Base-by-base conservation (phyloP, 345 rosid species). In the Nephelium lappaceum region DNA sequence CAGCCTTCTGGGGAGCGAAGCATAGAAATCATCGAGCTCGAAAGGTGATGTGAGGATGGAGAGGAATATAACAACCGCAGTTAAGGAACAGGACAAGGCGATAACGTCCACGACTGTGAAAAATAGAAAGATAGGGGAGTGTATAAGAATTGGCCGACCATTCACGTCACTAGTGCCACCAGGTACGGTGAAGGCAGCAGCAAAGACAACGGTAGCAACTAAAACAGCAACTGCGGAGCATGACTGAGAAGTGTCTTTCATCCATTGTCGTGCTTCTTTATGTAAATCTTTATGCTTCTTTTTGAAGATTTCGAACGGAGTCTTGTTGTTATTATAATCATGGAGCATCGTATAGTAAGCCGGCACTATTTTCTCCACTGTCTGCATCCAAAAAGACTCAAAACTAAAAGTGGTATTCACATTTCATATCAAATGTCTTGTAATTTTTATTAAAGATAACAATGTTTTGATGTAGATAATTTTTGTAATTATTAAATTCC, bases 1-100 rank as follows among this genome's bases (percentile, higher is more conserved):
- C 1, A 84, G 72, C 6, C 67, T 74, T 3, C 64, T 61, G 3
- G 84, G 86, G 47, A 84, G 75, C 0, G 38, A 77, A 25, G 3
- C 11, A 27, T 0, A 53, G 70, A 84, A 84, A 23, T 81, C 81
- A 0, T 49, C 23, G 8, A 38, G 8, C 58, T 58, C 74, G 5
- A 47, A 75, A 0, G 86, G 77, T 5, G 82, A 78, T 2, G 84
- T 84, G 18, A 81, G 81, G 53, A 78, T 10, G 0, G 82, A 84
- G 0, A 84, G 84, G 55, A 84, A 83, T 71, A 81, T 43, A 14
- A 84, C 79, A 4, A 84, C 75, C 1, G 86, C 77, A 12, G 83
- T 65, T 12, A 81, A 67, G 23, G 86, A 84, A 73, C 77, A 58
- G 0, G 84, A 74, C 0, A 84, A 49, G 15, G 81, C 69, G 11